Evolutionary conservation across 805 yeast genomes (phyloP), one percentile per base, ranked within the genome.

Genomic region (Candida coquimbonensis): DNA sequence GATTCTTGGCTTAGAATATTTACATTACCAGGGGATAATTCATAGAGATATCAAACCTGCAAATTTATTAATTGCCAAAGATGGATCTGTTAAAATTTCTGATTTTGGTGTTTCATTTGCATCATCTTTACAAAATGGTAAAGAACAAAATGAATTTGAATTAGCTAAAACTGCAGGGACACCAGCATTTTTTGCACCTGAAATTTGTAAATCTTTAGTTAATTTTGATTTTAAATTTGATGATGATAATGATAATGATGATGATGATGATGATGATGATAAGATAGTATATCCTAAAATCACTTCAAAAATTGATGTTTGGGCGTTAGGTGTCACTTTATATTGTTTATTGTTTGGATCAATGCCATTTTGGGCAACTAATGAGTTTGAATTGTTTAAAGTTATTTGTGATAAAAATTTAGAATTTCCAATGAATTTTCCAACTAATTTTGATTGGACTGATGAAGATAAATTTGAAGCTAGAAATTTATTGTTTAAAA

Each of bases 11-110:
- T 69, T 93, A 34, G 98, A 91, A 64, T 93, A 90, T 62, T 66
- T 91, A 53, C 98, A 93, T 66, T 70, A 78, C 54, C 95, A 87
- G 61, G 96, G 95, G 3, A 87, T 90, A 39, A 85, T 91, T 16
- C 99, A 91, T 66, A 76, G 99, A 52, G 99, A 91, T 64, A 90
- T 91, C 48, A 91, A 91, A 62, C 98, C 99, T 2, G 96, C 98
- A 3, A 91, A 91, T 60, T 64, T 91, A 48, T 72, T 91, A 46
- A 80, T 89, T 3, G 73, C 85, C 27, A 66, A 74, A 14, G 82
- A 85, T 53, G 79, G 82, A 44, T 71, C 74, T 8, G 96, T 90
- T 25, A 93, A 93, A 65, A 93, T 91, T 36, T 82, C 95, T n/a
- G 99, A 91, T 67, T 93, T 91, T 66, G 98, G 99, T 24, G 95